Conservation (phyloP, 257 asterid genomes). For the Solanum arcanum region DNA sequence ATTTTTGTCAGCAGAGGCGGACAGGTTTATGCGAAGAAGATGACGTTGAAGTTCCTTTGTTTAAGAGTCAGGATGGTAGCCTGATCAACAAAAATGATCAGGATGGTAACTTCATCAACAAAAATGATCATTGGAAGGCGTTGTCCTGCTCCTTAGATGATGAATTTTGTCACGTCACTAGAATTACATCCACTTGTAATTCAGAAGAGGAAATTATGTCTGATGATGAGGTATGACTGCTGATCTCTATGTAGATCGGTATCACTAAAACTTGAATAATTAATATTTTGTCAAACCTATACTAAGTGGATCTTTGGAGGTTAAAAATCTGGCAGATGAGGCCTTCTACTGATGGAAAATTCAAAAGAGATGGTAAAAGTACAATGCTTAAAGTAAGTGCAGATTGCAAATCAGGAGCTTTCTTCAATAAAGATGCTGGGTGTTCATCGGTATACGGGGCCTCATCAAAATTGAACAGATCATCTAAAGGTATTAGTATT, state of each 20-base stretch:
- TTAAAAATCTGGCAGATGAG: conserved; percentile 5
- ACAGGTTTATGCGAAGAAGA: conserved; percentile 27
- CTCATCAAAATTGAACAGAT: conserved; percentile 26
- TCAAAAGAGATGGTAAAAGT: conserved; percentile 18
- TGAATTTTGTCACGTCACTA: conserved; percentile 10
- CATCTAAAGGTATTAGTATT: conserved; percentile 33
- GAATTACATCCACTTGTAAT: conserved; percentile 14
- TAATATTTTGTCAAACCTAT: not conserved
- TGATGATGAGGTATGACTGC: conserved; percentile 43
- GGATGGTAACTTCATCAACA: conserved; percentile 5
- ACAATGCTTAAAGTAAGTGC: conserved; percentile 40
- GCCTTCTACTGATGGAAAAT: conserved; percentile 8
- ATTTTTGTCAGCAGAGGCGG: conserved; percentile 29
- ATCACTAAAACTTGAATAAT: not conserved
- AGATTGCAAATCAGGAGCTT: conserved; percentile 42
- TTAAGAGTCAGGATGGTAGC: not conserved
- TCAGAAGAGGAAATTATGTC: conserved; percentile 43
- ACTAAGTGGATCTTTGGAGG: not conserved
- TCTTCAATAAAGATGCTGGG: conserved; percentile 24
- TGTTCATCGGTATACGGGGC: conserved; percentile 21
- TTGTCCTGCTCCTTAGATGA: conserved; percentile 18
- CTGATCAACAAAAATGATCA: conserved; percentile 21
- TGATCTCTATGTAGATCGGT: not conserved
- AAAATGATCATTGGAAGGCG: conserved; percentile 16
- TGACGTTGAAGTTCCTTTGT: conserved; percentile 59